Evolutionary conservation across 2,329 filamentous ascomycete species (phyloP), one percentile per base, ranked within the genome.

Genomic region (Annulohypoxylon truncatum): DNA sequence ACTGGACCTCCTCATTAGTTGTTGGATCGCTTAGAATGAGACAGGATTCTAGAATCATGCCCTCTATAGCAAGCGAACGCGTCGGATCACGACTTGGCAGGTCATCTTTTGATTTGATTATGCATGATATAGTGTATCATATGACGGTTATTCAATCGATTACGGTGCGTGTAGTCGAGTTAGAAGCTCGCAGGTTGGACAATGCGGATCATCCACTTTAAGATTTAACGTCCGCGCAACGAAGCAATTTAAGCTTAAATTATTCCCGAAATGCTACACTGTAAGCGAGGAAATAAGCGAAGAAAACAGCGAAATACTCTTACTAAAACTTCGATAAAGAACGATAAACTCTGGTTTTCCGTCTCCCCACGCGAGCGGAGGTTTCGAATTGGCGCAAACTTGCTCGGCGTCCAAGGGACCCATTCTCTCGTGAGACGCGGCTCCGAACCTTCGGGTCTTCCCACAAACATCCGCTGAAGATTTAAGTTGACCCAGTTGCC

Each of bases 301-400:
- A 42, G 12, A 6, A 38, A 24, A 18, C 1, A 15, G 3, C 22
- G 13, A 48, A 61, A 47, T 13, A 26, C 12, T 52, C 51, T n/a
- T 15, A 26, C 35, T 28, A 48, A n/a, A 6, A 3, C 44, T 40
- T 10, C 46, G 24, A 13, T 10, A 47, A 33, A 2, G 8, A 24
- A 35, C 9, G 18, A 20, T 35, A 40, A 42, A 12, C 38, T 42
- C n/a, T 31, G 33, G 33, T 18, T 35, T 20, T 35, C 4, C 24
- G 13, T 15, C 12, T 51, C 42, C 38, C 15, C 29, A 52, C 24
- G 35, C 18, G 44, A 28, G 44, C 51, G 24, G 54, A 52, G 28
- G 20, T 26, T 54, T 20, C 35, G 50, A 62, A 68, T 26, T 33
- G 62, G 61, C 66, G 57, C 66, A 68, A 68, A 62, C 33, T 51